Evolutionary conservation across 495 filamentous ascomycete genomes (phyloP).

Genomic region (Penicillium bialowiezense): DNA sequence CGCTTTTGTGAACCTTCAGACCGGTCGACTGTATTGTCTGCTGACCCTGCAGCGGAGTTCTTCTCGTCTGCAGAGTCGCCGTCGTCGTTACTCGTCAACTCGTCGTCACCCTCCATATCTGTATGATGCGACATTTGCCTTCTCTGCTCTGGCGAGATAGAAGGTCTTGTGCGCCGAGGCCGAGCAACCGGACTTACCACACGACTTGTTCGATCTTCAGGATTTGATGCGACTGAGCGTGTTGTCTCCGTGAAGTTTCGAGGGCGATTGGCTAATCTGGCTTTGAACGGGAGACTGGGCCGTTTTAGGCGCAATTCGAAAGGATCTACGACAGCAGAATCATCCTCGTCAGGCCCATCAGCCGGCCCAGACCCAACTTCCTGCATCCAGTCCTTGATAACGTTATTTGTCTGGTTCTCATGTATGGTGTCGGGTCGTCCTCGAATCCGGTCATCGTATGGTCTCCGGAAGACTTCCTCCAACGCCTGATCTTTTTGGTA

Average conservation of each 20-base stretch:
- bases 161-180: conserved; percentile 22
- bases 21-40: conserved; percentile 12
- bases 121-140: conserved; percentile 55
- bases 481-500: conserved; percentile 85
- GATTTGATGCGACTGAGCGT: conserved; percentile 56
- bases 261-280: conserved; percentile 25
- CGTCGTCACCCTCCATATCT: conserved; percentile 85
- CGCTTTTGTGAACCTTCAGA: conserved; percentile 23
- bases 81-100: conserved; percentile 77
- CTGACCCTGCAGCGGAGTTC: conserved; percentile 34
- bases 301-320: conserved; percentile 48
- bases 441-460: conserved; percentile 47
- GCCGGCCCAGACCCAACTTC: conserved; percentile 61
- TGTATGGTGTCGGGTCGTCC: conserved; percentile 52
- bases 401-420: conserved; percentile 65
- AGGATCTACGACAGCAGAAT: conserved; percentile 54
- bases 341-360: conserved; percentile 61
- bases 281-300: conserved; percentile 29
- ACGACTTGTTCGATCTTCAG: conserved; percentile 45
- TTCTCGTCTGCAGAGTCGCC: conserved; percentile 46
- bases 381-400: conserved; percentile 86
- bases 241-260: conserved; percentile 52
- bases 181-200: conserved; percentile 30
- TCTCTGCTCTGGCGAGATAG: conserved; percentile 20
- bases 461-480: conserved; percentile 84